Evolutionary conservation across 129 eudicot species (phyloP).

Genomic region (Flaveria trinervia): DNA sequence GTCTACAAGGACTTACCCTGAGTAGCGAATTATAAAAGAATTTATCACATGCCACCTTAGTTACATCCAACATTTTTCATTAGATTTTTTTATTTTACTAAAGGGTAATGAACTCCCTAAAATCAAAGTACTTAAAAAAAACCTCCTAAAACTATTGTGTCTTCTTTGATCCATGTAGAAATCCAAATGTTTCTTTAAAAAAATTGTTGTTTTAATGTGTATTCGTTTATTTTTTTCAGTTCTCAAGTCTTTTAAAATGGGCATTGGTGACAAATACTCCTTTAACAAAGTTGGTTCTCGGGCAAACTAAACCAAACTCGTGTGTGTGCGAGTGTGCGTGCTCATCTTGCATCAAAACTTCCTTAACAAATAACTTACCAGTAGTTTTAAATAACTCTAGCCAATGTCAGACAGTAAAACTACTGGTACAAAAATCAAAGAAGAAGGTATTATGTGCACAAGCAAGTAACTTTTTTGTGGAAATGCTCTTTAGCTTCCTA

Average conservation of each 20-base stretch:
- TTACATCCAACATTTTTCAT: no score
- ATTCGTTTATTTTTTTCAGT: constrained; percentile 24
- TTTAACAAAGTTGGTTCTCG: constrained; percentile 34
- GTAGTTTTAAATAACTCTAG: not conserved
- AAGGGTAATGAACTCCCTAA: no score
- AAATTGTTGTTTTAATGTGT: not conserved
- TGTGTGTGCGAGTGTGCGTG: constrained; percentile 13
- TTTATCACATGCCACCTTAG: no score
- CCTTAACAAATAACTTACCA: not conserved
- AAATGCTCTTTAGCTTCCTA: constrained; percentile 47
- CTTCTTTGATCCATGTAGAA: no score
- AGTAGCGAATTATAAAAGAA: no score
- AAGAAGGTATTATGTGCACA: constrained; percentile 45
- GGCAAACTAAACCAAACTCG: constrained; percentile 12
- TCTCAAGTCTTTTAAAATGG: constrained; percentile 34
- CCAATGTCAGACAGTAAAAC: constrained; percentile 26
- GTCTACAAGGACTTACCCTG: no score
- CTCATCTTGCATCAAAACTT: constrained; percentile 2
- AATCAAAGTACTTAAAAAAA: no score
- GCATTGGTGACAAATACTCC: constrained; percentile 36
- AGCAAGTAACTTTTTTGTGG: constrained; percentile 41
- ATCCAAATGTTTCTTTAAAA: not conserved
- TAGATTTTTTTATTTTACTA: no score
- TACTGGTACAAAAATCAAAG: constrained; percentile 39
- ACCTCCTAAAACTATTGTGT: no score